phyloP scores from a whole-genome alignment of 108 stramenopile genomes.

The Stephanodiscus minutulus region DNA sequence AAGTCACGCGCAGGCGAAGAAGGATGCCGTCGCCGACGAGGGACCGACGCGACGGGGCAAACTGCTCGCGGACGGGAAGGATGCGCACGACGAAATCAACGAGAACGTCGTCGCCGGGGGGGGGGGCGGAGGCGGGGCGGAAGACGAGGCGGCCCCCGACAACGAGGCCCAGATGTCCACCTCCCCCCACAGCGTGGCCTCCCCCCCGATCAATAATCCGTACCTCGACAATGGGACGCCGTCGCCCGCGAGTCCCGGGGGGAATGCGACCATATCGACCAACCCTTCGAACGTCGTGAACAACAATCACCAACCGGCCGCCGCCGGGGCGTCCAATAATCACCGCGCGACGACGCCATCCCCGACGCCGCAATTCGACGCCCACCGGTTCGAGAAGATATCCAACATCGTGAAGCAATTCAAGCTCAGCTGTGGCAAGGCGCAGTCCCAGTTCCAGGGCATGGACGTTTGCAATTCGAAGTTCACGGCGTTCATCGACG shows the following conservation, averaged over 20 bases:
- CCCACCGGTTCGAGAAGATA: conserved; percentile 99
- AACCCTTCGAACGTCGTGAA: conserved; percentile 2
- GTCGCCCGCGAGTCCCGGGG: conserved; percentile 1
- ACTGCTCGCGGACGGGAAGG: neutral
- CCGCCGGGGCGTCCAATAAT: conserved; percentile 7
- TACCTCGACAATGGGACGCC: conserved; percentile 11
- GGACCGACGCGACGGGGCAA: neutral
- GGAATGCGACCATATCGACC: neutral
- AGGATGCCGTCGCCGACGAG: conserved; percentile 22
- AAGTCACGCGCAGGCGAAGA: conserved; percentile 72
- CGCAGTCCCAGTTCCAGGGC: conserved; percentile 94
- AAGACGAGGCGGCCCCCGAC: conserved; percentile 3
- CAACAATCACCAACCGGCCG: conserved; percentile 14
- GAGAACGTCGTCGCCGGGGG: neutral
- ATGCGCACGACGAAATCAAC: neutral
- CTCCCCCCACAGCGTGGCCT: conserved; percentile 24
- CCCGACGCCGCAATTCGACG: conserved; percentile 85
- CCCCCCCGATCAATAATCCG: conserved; percentile 23
- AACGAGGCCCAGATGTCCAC: conserved; percentile 32
- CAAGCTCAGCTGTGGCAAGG: conserved; percentile 96
- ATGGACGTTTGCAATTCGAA: conserved; percentile 94
- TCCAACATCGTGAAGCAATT: conserved; percentile 99
- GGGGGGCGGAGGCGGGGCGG: conserved; percentile 2
- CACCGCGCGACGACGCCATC: conserved; percentile 19
- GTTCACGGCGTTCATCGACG: conserved; percentile 94